These are phyloP conservation scores for Beauveria australis DNA, from an alignment of 2,329 filamentous ascomycete genomes.

Conservation along the genomic window DNA sequence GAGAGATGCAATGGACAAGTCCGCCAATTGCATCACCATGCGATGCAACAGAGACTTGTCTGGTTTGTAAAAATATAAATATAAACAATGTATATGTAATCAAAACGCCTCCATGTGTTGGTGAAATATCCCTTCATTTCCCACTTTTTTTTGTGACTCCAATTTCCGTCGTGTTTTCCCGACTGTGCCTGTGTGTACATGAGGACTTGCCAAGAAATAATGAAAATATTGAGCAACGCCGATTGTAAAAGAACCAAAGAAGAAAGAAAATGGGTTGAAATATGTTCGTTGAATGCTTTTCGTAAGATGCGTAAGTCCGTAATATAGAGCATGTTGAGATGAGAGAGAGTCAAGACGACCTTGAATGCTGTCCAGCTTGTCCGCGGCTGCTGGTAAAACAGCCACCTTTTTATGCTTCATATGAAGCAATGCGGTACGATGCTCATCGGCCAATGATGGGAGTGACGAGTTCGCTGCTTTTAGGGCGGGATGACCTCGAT, in stretches of 20 bases:
- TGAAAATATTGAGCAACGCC: background rate
- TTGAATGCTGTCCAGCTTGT: background rate
- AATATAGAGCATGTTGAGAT: background rate
- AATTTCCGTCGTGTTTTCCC: background rate
- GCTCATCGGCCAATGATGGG: constrained; percentile 45
- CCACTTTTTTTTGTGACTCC: constrained; percentile 5
- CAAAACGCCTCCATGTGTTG: constrained; percentile 5
- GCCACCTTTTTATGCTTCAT: background rate
- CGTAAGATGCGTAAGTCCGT: constrained; percentile 7
- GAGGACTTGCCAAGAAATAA: background rate
- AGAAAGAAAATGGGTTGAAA: background rate
- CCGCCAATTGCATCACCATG: background rate
- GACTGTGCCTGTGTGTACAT: background rate
- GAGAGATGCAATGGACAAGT: background rate
- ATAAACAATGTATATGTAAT: background rate
- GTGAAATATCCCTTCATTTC: constrained; percentile 1
- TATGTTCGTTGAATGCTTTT: constrained; percentile 6
- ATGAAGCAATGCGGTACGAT: background rate
- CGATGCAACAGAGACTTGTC: background rate
- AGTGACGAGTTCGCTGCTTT: constrained; percentile 56
- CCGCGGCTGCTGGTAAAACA: background rate
- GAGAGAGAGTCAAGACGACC: background rate
- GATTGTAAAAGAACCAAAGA: background rate
- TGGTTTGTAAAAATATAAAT: background rate
- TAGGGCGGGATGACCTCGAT: constrained; percentile 48